Conservation (phyloP, 805 yeast genomes). For the Huiozyma sinensis region DNA sequence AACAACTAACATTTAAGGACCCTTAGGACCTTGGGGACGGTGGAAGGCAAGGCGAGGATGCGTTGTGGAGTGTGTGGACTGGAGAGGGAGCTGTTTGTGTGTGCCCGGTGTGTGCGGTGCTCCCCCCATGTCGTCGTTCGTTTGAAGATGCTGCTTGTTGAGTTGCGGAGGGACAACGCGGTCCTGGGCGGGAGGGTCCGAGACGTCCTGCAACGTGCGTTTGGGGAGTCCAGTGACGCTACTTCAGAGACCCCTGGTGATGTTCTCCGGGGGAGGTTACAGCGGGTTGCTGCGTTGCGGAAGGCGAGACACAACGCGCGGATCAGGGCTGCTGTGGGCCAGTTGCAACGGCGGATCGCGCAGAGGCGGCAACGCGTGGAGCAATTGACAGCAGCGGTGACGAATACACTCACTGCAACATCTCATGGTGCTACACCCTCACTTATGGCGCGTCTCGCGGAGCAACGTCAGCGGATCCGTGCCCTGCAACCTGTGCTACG, state of each 20-base stretch:
- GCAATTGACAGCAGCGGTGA: not conserved
- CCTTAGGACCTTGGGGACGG: too few relatives aligned
- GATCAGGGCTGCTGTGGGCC: not conserved
- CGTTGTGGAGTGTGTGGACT: not conserved
- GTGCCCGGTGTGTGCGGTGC: slow-evolving; percentile 19
- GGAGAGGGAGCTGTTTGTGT: slow-evolving; percentile 4
- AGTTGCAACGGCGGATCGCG: not conserved
- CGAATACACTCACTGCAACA: not conserved
- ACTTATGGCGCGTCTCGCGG: not conserved
- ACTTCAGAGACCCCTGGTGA: not conserved
- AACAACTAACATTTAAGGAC: too few relatives aligned
- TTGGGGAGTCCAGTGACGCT: not conserved
- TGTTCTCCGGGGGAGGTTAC: not conserved
- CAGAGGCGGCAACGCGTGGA: not conserved
- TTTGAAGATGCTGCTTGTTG: slow-evolving; percentile 7
- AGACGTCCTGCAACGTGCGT: not conserved
- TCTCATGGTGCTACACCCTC: too few relatives aligned
- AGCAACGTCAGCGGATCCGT: not conserved
- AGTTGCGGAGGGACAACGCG: not conserved
- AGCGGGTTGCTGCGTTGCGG: not conserved
- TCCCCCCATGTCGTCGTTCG: slow-evolving; percentile 16
- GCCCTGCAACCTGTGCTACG: not conserved
- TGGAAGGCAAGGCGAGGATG: not conserved
- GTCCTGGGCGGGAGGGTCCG: not conserved
- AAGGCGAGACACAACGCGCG: not conserved